Evolutionary conservation across 495 filamentous ascomycete genomes (phyloP), one percentile per base, ranked within the genome.

Genomic region (Elasticomyces elasticus): DNA sequence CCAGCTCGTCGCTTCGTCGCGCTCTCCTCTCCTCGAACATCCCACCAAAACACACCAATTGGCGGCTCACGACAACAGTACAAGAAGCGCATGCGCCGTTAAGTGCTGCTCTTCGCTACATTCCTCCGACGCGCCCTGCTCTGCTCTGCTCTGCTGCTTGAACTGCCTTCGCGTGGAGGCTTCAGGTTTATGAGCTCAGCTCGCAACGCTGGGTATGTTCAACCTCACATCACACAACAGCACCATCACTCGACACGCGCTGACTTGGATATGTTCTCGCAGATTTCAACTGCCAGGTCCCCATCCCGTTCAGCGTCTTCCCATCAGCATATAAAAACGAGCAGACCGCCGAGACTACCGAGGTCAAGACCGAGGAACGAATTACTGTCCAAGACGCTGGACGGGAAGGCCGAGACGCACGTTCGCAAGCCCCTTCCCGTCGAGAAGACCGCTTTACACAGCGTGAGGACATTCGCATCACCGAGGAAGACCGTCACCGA

Each of bases 281-380:
- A 40, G 35, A 40, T 40, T 40, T 40, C 35, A 40, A 40, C 35
- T 40, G 35, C 35, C 35, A 40, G 24, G 42, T 49, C 17, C 45
- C 45, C 23, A 48, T 61, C 58, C 58, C 58, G 58, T 61, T 61
- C 58, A 61, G 58, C 58, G 58, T 61, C 58, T 61, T 61, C 49
- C 58, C 58, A 22, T 58, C 54, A 13, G 26, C 59, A 23, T 62
- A 62, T 45, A 53, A 51, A 27, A 58, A 53, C 59, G 54, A 58
- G 40, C 42, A 62, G 54, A 27, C 79, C 73, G 56, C 56, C 64
- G 80, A 84, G 75, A 78, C 82, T 78, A 81, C 83, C 74, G 79
- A 78, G 71, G 82, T 74, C 74, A 80, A 78, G 80, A 84, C 90
- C 82, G 86, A 96, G 80, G 84, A 85, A 74, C 84, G 92, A 74